Evolutionary conservation across 352 stramenopile genomes (phyloP).

Genomic region (Phytopythium kandeliae): DNA sequence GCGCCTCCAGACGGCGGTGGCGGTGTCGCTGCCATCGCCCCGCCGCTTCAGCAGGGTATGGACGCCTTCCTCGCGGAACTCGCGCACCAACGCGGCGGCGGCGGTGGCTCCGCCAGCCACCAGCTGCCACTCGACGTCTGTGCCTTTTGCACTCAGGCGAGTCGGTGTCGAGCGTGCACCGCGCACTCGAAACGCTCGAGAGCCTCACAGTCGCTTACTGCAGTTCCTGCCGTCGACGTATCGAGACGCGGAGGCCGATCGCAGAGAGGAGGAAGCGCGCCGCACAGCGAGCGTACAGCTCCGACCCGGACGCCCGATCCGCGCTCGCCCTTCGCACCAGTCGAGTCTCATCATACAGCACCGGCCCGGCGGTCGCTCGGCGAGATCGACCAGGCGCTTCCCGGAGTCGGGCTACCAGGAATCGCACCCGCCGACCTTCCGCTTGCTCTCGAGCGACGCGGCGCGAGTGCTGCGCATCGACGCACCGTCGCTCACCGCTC

Average conservation of each 20-base stretch:
- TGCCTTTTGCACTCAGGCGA: constrained; percentile 9
- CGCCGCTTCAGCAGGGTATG: constrained; percentile 4
- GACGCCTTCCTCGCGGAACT: constrained; percentile 6
- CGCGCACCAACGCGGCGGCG: not conserved
- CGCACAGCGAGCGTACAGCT: not conserved
- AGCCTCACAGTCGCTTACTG: too few species aligned
- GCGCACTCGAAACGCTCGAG: too few species aligned
- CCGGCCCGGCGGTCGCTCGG: not conserved
- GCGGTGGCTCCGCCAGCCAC: not conserved
- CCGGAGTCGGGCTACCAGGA: not conserved
- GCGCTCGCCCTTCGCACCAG: not conserved
- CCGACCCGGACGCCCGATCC: not conserved
- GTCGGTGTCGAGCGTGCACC: too few species aligned
- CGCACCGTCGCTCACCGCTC: not conserved
- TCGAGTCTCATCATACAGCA: constrained; percentile 10
- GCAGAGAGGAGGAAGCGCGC: constrained; percentile 4
- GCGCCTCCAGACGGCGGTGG: constrained; percentile 2
- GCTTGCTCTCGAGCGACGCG: constrained; percentile 3
- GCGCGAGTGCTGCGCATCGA: constrained; percentile 7
- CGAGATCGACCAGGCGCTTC: not conserved
- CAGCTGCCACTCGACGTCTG: constrained; percentile 4
- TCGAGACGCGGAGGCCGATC: not conserved
- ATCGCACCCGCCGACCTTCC: not conserved
- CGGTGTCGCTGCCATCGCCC: constrained; percentile 1
- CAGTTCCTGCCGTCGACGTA: constrained; percentile 4